Base-by-base conservation (phyloP, 116 monocot genomes). In the Zostera marina region DNA sequence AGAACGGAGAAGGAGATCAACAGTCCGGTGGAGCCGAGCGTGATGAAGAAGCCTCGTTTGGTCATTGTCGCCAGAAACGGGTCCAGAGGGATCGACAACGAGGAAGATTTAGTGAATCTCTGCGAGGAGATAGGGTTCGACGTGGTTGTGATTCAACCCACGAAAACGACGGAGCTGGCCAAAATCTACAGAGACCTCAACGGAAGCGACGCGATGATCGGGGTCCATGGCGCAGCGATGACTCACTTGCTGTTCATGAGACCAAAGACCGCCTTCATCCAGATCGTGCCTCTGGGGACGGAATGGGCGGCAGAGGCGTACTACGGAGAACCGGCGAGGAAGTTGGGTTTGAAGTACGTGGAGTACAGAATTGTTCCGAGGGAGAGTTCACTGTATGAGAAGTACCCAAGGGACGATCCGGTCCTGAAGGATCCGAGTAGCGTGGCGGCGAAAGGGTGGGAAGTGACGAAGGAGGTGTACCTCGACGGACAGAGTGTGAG, bases 181-280 rank as follows among this genome's bases (percentile, higher is more conserved):
- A 63, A 14, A 60, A 66, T 81, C 6, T 87, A 87, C 74, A 7
- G 55, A 13, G 51, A 52, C 6, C 32, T 92, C 55, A 81, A 76
- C 51, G 22, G 61, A 0, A 66, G 71, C 41, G 83, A 87, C 23
- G 78, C 58, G 59, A 76, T 81, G 77, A 64, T 84, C 17, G 92
- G 92, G 1, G 87, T 92, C 6, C 86, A 86, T 43, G 87, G 92
- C 0, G 86, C 82, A 1, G 92, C 83, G 13, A 63, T 92, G 76
- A 81, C 87, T 0, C 83, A 87, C 60, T 58, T 92, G 15, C 53
- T 92, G 66, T 92, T 92, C 78, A 73, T 92, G 78, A 61, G 77
- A 45, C 80, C 80, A 0, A 72, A 74, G 9, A 46, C 85, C 12
- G 59, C 60, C 22, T 72, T 86, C 58, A 65, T 83, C 3, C 87